phyloP scores from a whole-genome alignment of 371 early-diverging fungal species.

The Fennellomyces sp. region DNA sequence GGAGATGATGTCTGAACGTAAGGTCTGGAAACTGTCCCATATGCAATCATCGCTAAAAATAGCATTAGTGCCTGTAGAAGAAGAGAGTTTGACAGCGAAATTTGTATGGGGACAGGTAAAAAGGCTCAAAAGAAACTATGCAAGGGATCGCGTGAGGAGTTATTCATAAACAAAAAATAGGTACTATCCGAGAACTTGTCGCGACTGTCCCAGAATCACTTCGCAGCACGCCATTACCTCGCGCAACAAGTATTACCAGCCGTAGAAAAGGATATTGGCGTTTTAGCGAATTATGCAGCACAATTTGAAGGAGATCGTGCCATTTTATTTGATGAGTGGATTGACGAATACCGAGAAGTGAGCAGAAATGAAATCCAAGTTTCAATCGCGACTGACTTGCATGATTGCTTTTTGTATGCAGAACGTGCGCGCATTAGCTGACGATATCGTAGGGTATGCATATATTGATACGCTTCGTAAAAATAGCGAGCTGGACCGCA shows the following conservation, averaged over 20 bases:
- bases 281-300: constrained; percentile 35
- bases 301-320: constrained; percentile 17
- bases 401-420: not conserved
- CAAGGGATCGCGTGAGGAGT: not conserved
- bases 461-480: constrained; percentile 60
- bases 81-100: constrained; percentile 59
- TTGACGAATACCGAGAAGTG: constrained; percentile 42
- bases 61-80: constrained; percentile 42
- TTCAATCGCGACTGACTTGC: not conserved
- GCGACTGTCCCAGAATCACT: constrained; percentile 65
- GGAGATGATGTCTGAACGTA: constrained; percentile 64
- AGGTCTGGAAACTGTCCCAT: constrained; percentile 5
- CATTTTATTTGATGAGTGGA: constrained; percentile 34
- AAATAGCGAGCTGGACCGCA: constrained; percentile 68
- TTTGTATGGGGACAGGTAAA: constrained; percentile 76
- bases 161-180: not conserved
- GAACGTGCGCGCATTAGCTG: constrained; percentile 33
- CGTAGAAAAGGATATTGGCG: constrained; percentile 55
- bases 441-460: constrained; percentile 53
- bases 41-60: not conserved
- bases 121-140: not conserved
- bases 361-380: not conserved
- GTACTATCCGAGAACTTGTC: constrained; percentile 67
- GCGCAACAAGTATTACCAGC: constrained; percentile 64
- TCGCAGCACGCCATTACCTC: constrained; percentile 74